Conservation (phyloP, 352 stramenopile genomes). For the Pythium plurisporium region DNA sequence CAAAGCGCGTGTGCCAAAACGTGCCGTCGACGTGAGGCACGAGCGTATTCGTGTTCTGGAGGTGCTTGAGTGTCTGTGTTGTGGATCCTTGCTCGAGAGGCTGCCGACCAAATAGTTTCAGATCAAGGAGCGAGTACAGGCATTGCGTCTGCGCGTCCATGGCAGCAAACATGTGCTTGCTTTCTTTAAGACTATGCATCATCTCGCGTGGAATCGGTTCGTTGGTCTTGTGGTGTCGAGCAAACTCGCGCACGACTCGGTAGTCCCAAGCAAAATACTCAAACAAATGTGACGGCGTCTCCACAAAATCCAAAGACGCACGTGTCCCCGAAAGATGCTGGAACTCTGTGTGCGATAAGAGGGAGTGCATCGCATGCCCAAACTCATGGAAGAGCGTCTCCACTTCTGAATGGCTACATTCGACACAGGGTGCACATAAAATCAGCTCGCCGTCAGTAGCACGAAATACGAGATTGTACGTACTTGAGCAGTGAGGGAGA, state of each 20-base stretch:
- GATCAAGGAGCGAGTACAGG: slow-evolving; percentile 76
- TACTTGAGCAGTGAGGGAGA: slow-evolving; percentile 71
- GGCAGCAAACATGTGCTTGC: slow-evolving; percentile 87
- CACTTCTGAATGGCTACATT: slow-evolving; percentile 91
- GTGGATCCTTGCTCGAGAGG: slow-evolving; percentile 45
- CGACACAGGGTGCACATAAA: background rate
- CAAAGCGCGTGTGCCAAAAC: slow-evolving; percentile 85
- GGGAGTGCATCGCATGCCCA: slow-evolving; percentile 96
- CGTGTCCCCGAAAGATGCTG: slow-evolving; percentile 96
- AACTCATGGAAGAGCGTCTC: slow-evolving; percentile 99
- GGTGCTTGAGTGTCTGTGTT: slow-evolving; percentile 44
- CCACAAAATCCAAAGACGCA: slow-evolving; percentile 93
- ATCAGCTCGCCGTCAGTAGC: too few species aligned
- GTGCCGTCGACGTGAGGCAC: slow-evolving; percentile 76
- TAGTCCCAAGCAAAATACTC: slow-evolving; percentile 96
- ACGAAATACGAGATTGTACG: too few species aligned
- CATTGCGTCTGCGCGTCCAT: slow-evolving; percentile 88
- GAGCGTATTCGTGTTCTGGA: slow-evolving; percentile 73
- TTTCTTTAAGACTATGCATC: slow-evolving; percentile 63
- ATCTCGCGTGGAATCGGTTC: slow-evolving; percentile 73
- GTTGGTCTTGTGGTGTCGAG: slow-evolving; percentile 76
- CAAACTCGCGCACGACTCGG: slow-evolving; percentile 81
- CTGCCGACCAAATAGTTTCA: slow-evolving; percentile 65
- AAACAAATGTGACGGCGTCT: slow-evolving; percentile 95
- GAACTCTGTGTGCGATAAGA: slow-evolving; percentile 94